Percentiles rank a stretch among this genome's conserved stretches.
Evolutionary conservation across 306 rosid genomes (phyloP).

Genomic region (Citrullus amarus): DNA sequence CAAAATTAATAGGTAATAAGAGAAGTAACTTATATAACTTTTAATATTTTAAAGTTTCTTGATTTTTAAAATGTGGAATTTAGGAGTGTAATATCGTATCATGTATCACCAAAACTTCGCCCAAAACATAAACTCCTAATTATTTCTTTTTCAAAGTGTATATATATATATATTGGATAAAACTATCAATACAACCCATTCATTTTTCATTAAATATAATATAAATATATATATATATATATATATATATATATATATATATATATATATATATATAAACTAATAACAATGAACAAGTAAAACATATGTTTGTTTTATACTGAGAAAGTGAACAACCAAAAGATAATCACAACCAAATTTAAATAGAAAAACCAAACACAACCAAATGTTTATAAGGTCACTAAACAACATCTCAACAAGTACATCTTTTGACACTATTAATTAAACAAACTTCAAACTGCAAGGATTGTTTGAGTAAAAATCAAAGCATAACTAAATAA

Average conservation of each 20-base stretch:
- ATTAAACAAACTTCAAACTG: neutral
- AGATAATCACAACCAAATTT: neutral
- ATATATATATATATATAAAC: neutral
- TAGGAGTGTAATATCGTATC: too few species aligned
- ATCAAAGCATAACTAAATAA: neutral
- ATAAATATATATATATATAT: neutral
- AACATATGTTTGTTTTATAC: neutral
- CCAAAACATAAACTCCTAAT: neutral
- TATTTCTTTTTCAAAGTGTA: neutral
- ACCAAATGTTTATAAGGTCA: neutral
- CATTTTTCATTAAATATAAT: neutral
- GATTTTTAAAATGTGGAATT: too few species aligned
- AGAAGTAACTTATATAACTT: too few species aligned
- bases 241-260: too few species aligned
- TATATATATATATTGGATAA: neutral
- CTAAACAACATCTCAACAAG: neutral
- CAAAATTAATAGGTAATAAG: too few species aligned
- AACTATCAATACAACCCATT: neutral
- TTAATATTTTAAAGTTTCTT: too few species aligned
- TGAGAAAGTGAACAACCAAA: neutral
- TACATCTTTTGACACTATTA: neutral
- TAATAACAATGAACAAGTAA: too few species aligned
- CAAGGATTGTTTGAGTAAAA: neutral
- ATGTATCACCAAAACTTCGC: neutral
- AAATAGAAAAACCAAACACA: neutral